A percentile compares a stretch with the other conserved stretches of the same genome.
phyloP scores from a whole-genome alignment of 768 basidiomycete genomes.

The Coprinellus aureogranulatus region DNA sequence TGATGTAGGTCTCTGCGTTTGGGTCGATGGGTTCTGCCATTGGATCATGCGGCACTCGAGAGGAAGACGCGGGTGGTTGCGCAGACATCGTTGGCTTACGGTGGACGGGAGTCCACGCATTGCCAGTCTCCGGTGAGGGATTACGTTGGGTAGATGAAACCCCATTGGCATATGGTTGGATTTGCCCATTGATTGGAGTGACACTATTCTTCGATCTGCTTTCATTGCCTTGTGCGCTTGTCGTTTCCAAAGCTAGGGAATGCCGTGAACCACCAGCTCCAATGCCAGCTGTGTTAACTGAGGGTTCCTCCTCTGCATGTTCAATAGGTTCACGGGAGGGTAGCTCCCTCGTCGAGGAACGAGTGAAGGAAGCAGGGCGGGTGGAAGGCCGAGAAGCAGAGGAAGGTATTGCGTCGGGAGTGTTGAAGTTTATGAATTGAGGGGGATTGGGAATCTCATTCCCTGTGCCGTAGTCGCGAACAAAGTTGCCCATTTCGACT shows the following conservation, averaged over 20 bases:
- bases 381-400: slow-evolving; percentile 55
- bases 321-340: slow-evolving; percentile 26
- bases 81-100: slow-evolving; percentile 23
- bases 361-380: slow-evolving; percentile 54
- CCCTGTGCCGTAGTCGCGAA: slow-evolving; percentile 86
- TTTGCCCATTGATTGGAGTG: slow-evolving; percentile 8
- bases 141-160: slow-evolving; percentile 4
- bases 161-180: slow-evolving; percentile 9
- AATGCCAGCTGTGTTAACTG: slow-evolving; percentile 64
- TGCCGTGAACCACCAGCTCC: slow-evolving; percentile 53
- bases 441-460: slow-evolving; percentile 86
- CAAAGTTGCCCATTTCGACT: slow-evolving; percentile 86
- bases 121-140: slow-evolving; percentile 14
- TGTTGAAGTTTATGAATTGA: slow-evolving; percentile 78
- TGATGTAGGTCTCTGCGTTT: slow-evolving; percentile 63
- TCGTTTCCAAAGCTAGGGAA: slow-evolving; percentile 25
- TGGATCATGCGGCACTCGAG: slow-evolving; percentile 41
- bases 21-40: slow-evolving; percentile 63
- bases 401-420: slow-evolving; percentile 60
- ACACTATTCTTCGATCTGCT: slow-evolving; percentile 1
- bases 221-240: slow-evolving; percentile 30
- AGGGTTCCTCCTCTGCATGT: slow-evolving; percentile 40
- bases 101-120: slow-evolving; percentile 20
- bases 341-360: slow-evolving; percentile 41
- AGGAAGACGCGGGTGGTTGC: slow-evolving; percentile 24